Evolutionary conservation across 1,284 basidiomycete genomes (phyloP).

Genomic region (Mixia osmundae): DNA sequence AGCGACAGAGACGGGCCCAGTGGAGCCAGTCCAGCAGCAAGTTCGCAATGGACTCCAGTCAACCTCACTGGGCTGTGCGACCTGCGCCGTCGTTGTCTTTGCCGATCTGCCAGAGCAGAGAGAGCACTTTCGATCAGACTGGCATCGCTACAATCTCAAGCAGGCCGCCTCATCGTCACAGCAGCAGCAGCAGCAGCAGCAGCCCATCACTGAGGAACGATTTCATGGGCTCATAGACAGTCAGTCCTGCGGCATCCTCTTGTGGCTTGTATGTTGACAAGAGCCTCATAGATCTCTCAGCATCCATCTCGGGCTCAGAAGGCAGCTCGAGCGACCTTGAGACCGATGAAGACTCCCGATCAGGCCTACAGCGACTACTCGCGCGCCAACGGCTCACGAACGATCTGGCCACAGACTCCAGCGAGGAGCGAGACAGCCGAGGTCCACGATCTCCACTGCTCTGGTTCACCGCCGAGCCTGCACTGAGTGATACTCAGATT

Average conservation of each 20-base stretch:
- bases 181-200: slow-evolving; percentile 29
- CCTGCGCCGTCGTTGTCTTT: slow-evolving; percentile 42
- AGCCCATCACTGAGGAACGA: slow-evolving; percentile 38
- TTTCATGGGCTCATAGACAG: slow-evolving; percentile 59
- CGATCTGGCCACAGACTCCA: slow-evolving; percentile 19
- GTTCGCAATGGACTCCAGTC: neutral
- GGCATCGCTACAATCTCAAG: slow-evolving; percentile 96
- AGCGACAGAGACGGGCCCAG: slow-evolving; percentile 4
- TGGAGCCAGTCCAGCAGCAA: neutral
- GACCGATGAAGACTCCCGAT: no score
- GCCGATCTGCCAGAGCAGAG: slow-evolving; percentile 57
- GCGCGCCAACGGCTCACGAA: slow-evolving; percentile 31
- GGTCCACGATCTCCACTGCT: slow-evolving; percentile 46
- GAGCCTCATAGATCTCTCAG: slow-evolving; percentile 43
- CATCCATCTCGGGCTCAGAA: slow-evolving; percentile 73
- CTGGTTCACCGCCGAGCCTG: slow-evolving; percentile 62
- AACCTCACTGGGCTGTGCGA: slow-evolving; percentile 34
- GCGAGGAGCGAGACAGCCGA: slow-evolving; percentile 21
- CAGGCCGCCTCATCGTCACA: slow-evolving; percentile 33
- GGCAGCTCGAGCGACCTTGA: no score
- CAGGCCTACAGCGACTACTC: no score
- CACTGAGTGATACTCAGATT: slow-evolving; percentile 47
- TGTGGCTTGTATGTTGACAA: neutral
- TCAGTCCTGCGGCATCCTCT: slow-evolving; percentile 22
- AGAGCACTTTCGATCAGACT: slow-evolving; percentile 74